These are phyloP conservation scores for Penicillium lagena DNA, from an alignment of 495 filamentous ascomycete species.

Conservation along the genomic window DNA sequence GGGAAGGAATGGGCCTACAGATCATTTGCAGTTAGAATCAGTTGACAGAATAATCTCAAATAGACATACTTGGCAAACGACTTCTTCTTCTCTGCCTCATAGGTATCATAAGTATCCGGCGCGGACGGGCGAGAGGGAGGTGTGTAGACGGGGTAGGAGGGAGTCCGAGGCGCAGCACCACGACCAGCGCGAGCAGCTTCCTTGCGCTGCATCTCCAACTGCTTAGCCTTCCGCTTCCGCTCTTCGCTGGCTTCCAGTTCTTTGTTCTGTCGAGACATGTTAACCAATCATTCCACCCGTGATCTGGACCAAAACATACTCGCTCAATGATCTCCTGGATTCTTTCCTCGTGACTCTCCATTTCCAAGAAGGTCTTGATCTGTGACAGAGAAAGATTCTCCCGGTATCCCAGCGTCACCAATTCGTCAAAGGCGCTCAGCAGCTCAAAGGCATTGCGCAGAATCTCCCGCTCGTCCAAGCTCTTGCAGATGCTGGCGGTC, in stretches of 20 bases:
- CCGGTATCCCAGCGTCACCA: constrained; percentile 89
- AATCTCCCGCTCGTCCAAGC: constrained; percentile 91
- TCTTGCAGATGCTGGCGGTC: constrained; percentile 92
- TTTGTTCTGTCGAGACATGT: constrained; percentile 65
- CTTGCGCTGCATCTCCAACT: constrained; percentile 95
- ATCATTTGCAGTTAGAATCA: constrained; percentile 6
- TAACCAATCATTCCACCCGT: constrained; percentile 6
- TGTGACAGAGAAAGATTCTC: constrained; percentile 92
- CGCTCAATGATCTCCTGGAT: constrained; percentile 96
- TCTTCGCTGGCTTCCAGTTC: constrained; percentile 96
- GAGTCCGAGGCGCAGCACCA: constrained; percentile 56
- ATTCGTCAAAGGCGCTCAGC: constrained; percentile 91
- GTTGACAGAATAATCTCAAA: not conserved
- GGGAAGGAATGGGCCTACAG: constrained; percentile 57
- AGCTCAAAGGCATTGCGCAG: constrained; percentile 90
- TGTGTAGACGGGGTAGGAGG: constrained; percentile 84
- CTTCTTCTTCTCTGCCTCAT: constrained; percentile 97
- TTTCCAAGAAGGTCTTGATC: constrained; percentile 97
- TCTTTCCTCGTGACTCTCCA: constrained; percentile 98
- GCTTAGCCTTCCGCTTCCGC: constrained; percentile 95
- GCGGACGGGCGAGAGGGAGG: constrained; percentile 66
- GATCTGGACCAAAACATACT: constrained; percentile 40
- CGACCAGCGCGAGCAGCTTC: constrained; percentile 64
- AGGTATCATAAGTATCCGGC: constrained; percentile 81
- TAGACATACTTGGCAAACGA: constrained; percentile 58